phyloP scores from a whole-genome alignment of 2,329 filamentous ascomycete genomes.

The Tricladium varicosporioides region DNA sequence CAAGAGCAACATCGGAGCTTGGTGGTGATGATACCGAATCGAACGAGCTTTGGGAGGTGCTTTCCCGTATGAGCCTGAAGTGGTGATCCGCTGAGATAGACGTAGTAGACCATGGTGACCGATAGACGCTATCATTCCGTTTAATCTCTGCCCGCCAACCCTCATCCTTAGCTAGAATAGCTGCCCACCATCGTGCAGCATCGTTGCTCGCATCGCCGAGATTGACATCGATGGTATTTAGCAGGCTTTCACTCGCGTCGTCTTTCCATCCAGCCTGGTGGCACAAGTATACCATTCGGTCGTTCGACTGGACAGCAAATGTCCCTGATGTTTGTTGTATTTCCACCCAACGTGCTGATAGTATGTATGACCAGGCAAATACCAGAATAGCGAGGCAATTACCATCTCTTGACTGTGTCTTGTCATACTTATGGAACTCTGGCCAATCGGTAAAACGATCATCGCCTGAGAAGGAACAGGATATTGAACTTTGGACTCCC shows the following conservation, averaged over 20 bases:
- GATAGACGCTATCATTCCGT: slow-evolving; percentile 14
- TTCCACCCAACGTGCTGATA: slow-evolving; percentile 14
- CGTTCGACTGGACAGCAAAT: not conserved
- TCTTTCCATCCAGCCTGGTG: slow-evolving; percentile 8
- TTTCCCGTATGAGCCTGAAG: slow-evolving; percentile 4
- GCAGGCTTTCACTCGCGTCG: slow-evolving; percentile 5
- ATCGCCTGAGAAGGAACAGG: slow-evolving; percentile 10
- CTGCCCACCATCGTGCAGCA: slow-evolving; percentile 16
- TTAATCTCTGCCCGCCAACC: slow-evolving; percentile 15
- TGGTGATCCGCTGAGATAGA: slow-evolving; percentile 5
- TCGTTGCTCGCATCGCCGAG: slow-evolving; percentile 8
- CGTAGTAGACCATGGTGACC: slow-evolving; percentile 14
- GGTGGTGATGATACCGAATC: slow-evolving; percentile 5
- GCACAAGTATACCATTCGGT: slow-evolving; percentile 11
- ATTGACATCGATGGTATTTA: slow-evolving; percentile 11
- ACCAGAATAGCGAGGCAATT: slow-evolving; percentile 14
- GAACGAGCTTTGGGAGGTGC: slow-evolving; percentile 1
- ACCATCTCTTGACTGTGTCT: not conserved
- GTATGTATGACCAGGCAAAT: slow-evolving; percentile 15
- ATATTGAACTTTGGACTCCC: slow-evolving; percentile 8
- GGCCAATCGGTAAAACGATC: slow-evolving; percentile 12
- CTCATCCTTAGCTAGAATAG: slow-evolving; percentile 15
- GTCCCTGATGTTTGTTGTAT: slow-evolving; percentile 8
- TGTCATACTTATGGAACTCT: not conserved
- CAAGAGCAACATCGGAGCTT: slow-evolving; percentile 9